Percentiles rank a stretch among this genome's conserved stretches.
phyloP scores from a whole-genome alignment of 1,139 yeast species.

The Taphrina flavorubra region DNA sequence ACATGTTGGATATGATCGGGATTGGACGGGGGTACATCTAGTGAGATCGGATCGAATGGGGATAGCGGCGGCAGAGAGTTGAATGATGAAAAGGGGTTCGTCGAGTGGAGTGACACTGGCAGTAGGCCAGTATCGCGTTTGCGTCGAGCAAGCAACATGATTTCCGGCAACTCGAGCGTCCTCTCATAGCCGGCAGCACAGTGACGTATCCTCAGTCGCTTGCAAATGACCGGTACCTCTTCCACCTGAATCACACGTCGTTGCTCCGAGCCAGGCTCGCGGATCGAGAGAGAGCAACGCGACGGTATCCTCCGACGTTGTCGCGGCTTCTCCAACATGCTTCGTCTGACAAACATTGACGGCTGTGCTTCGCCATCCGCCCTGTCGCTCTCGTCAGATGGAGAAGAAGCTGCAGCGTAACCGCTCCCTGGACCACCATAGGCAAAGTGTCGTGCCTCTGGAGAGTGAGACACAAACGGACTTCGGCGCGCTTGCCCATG shows the following conservation, averaged over 20 bases:
- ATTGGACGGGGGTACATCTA: background rate
- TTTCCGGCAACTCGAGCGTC: background rate
- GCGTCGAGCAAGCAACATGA: background rate
- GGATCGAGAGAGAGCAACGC: conserved; percentile 3
- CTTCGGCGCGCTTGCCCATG: background rate
- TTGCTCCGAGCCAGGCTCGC: conserved; percentile 3
- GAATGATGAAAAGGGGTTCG: background rate
- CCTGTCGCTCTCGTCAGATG: background rate
- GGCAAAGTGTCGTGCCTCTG: background rate
- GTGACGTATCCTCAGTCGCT: conserved; percentile 6
- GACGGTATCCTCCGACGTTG: background rate
- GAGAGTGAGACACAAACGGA: conserved; percentile 9
- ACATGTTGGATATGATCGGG: background rate
- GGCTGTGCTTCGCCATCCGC: background rate
- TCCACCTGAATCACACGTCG: conserved; percentile 7
- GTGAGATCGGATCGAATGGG: background rate
- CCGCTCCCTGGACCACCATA: background rate
- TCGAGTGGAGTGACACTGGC: background rate
- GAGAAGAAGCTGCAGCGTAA: background rate
- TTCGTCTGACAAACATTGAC: conserved; percentile 8
- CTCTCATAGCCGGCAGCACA: background rate
- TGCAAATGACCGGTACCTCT: conserved; percentile 8
- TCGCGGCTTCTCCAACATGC: conserved; percentile 11
- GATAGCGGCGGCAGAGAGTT: too few species aligned
- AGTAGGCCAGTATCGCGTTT: background rate